These are phyloP conservation scores for Vitis vinifera DNA, from an alignment of 164 flowering plant species.

Conservation along the genomic window ASM3070453v1 NC_081821.1:1539501-1540000, in stretches of 20 bases:
- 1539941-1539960: conserved; percentile 48
- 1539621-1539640: neutral
- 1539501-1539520: conserved; percentile 89
- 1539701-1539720: conserved; percentile 57
- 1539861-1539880: neutral
- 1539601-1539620: conserved; percentile 7
- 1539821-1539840: neutral
- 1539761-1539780: conserved; percentile 56
- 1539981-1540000: neutral
- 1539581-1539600: conserved; percentile 94
- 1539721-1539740: conserved; percentile 47
- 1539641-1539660: neutral
- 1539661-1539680: neutral
- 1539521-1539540: conserved; percentile 91
- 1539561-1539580: conserved; percentile 82
- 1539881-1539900: conserved; percentile 50
- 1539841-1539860: neutral
- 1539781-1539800: conserved; percentile 60
- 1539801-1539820: conserved; percentile 5
- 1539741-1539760: conserved; percentile 54
- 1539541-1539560: conserved; percentile 90
- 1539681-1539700: conserved; percentile 31
- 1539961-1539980: neutral
- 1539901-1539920: conserved; percentile 55
- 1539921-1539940: conserved; percentile 50